These are phyloP conservation scores for Umbelopsis vinacea DNA, from an alignment of 192 early-diverging fungal genomes.

Conservation along the genomic window DNA sequence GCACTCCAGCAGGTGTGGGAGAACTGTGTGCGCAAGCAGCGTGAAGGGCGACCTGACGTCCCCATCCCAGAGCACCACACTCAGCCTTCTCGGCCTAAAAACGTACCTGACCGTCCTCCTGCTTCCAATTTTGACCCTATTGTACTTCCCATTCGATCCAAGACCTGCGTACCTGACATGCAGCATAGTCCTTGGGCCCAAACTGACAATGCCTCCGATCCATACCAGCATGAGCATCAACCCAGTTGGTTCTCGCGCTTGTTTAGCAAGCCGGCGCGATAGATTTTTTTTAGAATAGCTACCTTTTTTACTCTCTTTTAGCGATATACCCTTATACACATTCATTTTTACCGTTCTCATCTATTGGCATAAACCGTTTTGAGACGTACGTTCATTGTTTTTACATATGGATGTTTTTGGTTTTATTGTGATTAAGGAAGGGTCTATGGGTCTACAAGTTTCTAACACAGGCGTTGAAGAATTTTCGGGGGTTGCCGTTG, in stretches of 20 bases:
- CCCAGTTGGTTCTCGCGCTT: slow-evolving; percentile 4
- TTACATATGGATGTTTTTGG: not conserved
- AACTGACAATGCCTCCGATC: not conserved
- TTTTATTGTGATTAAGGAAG: not conserved
- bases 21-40: not conserved
- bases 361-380: not conserved
- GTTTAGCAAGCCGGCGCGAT: not conserved
- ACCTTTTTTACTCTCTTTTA: too few relatives aligned
- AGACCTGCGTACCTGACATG: not conserved
- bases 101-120: not conserved
- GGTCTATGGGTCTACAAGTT: slow-evolving; percentile 17
- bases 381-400: not conserved
- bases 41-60: not conserved
- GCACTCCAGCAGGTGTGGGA: slow-evolving; percentile 32
- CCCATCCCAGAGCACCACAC: not conserved
- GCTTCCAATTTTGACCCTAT: not conserved
- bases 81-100: too few relatives aligned
- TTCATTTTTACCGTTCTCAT: not conserved
- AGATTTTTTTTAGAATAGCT: slow-evolving; percentile 2
- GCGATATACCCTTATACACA: not conserved
- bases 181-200: not conserved
- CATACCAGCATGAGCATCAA: not conserved
- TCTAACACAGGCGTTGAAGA: slow-evolving; percentile 50
- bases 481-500: slow-evolving; percentile 49
- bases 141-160: not conserved